Evolutionary conservation across 2,329 filamentous ascomycete genomes (phyloP).

Genomic region (Metarhizium brunneum): DNA sequence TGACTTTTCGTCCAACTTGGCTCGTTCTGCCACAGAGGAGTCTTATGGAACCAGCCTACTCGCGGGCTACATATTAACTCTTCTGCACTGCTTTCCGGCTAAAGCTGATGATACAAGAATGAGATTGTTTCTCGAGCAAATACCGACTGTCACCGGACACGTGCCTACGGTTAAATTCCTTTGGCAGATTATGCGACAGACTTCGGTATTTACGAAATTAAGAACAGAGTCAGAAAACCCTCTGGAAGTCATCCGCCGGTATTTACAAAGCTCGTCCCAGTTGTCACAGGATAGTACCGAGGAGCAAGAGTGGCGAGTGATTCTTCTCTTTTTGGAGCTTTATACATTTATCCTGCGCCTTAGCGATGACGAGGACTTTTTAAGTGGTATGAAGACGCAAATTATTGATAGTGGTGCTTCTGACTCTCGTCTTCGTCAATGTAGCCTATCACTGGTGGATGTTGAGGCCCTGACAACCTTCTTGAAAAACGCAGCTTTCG

Average conservation of each 20-base stretch:
- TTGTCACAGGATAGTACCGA: slow-evolving; percentile 14
- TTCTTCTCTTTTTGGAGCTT: slow-evolving; percentile 85
- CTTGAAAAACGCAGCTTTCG: slow-evolving; percentile 83
- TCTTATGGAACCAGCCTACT: slow-evolving; percentile 51
- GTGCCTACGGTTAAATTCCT: slow-evolving; percentile 58
- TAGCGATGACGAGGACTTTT: slow-evolving; percentile 95
- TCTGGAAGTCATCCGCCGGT: slow-evolving; percentile 20
- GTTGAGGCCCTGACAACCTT: slow-evolving; percentile 70
- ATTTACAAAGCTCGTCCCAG: slow-evolving; percentile 20
- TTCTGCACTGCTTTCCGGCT: slow-evolving; percentile 76
- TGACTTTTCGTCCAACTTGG: slow-evolving; percentile 23
- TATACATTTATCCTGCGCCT: slow-evolving; percentile 89
- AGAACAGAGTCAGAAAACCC: slow-evolving; percentile 20
- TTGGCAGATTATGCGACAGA: slow-evolving; percentile 55
- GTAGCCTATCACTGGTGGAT: slow-evolving; percentile 62
- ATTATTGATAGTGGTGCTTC: slow-evolving; percentile 27
- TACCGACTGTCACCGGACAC: slow-evolving; percentile 40
- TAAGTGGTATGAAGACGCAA: slow-evolving; percentile 44
- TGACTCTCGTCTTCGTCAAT: slow-evolving; percentile 43
- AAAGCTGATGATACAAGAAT: slow-evolving; percentile 85
- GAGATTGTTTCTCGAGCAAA: slow-evolving; percentile 65
- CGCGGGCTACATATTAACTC: slow-evolving; percentile 76
- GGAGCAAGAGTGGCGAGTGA: slow-evolving; percentile 69
- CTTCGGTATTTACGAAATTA: slow-evolving; percentile 27
- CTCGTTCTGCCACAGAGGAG: slow-evolving; percentile 20